Evolutionary conservation across 495 filamentous ascomycete genomes (phyloP), one percentile per base, ranked within the genome.

Genomic region (Darksidea phi): DNA sequence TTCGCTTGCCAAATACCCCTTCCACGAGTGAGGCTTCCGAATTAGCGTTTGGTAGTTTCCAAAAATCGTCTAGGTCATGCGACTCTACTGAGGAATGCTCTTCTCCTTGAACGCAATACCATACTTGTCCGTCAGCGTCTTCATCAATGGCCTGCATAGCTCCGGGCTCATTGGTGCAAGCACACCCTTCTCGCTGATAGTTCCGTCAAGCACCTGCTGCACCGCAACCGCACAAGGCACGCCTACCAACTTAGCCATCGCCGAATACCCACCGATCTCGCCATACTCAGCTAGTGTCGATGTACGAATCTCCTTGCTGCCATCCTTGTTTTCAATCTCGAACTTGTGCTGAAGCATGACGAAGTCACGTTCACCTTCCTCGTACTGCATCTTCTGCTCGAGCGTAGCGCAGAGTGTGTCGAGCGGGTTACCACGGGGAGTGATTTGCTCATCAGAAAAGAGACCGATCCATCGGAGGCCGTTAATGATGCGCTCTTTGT

Each of bases 321-420:
- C 87, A 68, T 96, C 89, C 71, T 84, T 83, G 71, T 86, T 74
- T 80, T 96, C 88, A 68, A 97, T 89, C 72, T 86, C 87, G 72
- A 96, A 97, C 73, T 88, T 90, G 82, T 98, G 94, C 77, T 95
- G 90, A 38, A 96, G 83, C 82, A 94, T 89, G 13, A 77, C 67
- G 68, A 96, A 77, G 70, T 95, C 91, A 38, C 93, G 85, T 84
- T 96, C 94, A 37, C 82, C 85, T 57, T 86, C 79, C 65, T 80
- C 89, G 72, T 86, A 97, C 72, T 88, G 81, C 90, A 96, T 95
- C 82, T 95, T 96, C 77, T 88, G 72, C 77, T 96, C 91, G 12
- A 97, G 81, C 17, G 86, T 88, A 32, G 91, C 91, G 74, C 93
- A 97, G 18, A 98, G 83, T 18, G 88, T 93, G 66, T 96, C 91